These are phyloP conservation scores for Trichoderma sp. DNA, from an alignment of 2,329 filamentous ascomycete genomes.

Conservation along the genomic window DNA sequence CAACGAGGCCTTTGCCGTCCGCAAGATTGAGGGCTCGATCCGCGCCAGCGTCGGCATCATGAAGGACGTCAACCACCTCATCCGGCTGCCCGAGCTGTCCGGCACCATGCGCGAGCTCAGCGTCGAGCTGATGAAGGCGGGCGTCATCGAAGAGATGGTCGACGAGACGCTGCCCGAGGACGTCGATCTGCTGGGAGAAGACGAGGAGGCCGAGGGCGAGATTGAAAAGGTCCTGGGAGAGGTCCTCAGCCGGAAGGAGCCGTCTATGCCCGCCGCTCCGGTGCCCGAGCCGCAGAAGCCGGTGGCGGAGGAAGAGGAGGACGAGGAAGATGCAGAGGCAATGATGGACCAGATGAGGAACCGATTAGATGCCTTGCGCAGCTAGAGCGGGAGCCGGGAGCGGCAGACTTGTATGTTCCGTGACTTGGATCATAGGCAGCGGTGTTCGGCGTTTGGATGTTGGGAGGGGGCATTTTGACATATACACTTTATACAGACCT, in stretches of 20 bases:
- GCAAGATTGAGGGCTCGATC: conserved; percentile 94
- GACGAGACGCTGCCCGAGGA: conserved; percentile 82
- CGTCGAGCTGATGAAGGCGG: conserved; percentile 87
- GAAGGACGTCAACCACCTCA: conserved; percentile 90
- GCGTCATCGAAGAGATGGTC: conserved; percentile 97
- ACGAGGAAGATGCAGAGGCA: conserved; percentile 78
- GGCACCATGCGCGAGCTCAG: conserved; percentile 87
- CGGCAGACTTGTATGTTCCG: conserved; percentile 10
- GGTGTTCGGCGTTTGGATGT: conserved; percentile 27
- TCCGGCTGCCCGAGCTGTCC: conserved; percentile 81
- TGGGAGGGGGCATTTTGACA: background rate
- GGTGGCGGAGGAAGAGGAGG: conserved; percentile 53
- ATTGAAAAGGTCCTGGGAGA: conserved; percentile 93
- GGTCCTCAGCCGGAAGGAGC: conserved; percentile 76
- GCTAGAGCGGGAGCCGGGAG: conserved; percentile 50
- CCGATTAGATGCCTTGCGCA: conserved; percentile 86
- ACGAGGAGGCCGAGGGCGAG: conserved; percentile 75
- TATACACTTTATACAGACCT: conserved; percentile 1
- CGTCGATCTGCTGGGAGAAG: conserved; percentile 70
- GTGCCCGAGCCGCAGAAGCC: conserved; percentile 56
- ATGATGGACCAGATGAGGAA: conserved; percentile 95
- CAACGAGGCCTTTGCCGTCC: conserved; percentile 90
- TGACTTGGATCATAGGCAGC: conserved; percentile 26
- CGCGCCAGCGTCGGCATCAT: conserved; percentile 86
- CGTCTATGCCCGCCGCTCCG: conserved; percentile 58